phyloP scores from a whole-genome alignment of 352 stramenopile species.

The Globisporangium cystogenes region DNA sequence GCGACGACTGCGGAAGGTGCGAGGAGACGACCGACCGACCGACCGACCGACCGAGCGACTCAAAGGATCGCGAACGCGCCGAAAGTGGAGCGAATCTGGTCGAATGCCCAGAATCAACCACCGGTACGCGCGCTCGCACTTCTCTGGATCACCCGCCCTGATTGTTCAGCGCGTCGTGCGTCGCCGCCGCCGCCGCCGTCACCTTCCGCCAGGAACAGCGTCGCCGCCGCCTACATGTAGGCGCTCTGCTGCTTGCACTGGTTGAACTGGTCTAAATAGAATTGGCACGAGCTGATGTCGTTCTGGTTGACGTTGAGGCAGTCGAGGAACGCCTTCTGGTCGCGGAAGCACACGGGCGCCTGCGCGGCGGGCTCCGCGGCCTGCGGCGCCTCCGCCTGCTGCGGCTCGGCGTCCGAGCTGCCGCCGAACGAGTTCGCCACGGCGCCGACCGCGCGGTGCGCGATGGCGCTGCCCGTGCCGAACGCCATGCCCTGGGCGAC shows the following conservation, averaged over 20 bases:
- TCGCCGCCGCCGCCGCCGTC: too few species aligned
- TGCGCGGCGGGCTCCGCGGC: slow-evolving; percentile 28
- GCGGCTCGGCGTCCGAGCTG: slow-evolving; percentile 25
- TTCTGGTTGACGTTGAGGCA: slow-evolving; percentile 84
- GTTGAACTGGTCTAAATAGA: slow-evolving; percentile 88
- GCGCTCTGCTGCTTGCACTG: slow-evolving; percentile 74
- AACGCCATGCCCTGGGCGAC: slow-evolving; percentile 98
- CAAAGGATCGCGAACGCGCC: too few species aligned
- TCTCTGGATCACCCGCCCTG: background rate
- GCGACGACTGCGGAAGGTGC: background rate
- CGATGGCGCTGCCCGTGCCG: slow-evolving; percentile 95
- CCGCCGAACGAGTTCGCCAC: slow-evolving; percentile 66
- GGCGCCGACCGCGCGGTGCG: slow-evolving; percentile 88
- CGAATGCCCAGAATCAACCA: background rate
- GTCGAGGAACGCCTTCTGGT: slow-evolving; percentile 82
- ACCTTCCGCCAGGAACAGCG: too few species aligned
- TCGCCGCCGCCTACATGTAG: slow-evolving; percentile 40
- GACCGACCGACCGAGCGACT: too few species aligned
- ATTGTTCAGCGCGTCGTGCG: too few species aligned
- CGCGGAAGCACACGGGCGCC: slow-evolving; percentile 54
- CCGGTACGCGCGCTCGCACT: background rate
- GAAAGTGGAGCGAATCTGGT: too few species aligned
- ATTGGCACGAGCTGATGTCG: slow-evolving; percentile 86
- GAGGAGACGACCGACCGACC: too few species aligned
- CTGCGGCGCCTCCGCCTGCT: slow-evolving; percentile 20